Percentiles rank a stretch among this genome's conserved stretches.
Conservation (phyloP, 345 rosid species). For the Salix suchowensis region DNA sequence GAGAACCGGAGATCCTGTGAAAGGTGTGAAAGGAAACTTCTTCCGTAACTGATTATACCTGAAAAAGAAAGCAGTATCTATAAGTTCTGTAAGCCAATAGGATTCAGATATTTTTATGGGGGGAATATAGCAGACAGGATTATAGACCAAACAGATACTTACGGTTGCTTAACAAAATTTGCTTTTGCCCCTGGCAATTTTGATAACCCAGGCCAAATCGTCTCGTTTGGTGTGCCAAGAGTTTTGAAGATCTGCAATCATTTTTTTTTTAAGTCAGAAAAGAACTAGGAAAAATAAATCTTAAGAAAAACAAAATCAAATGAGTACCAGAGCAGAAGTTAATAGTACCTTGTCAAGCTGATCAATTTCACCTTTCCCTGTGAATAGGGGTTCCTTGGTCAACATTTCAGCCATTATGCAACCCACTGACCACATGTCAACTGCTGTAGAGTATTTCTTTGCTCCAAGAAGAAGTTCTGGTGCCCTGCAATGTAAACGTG, state of each 20-base stretch:
- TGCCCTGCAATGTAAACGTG: slow-evolving; percentile 48
- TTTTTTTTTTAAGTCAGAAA: neutral
- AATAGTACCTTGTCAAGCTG: slow-evolving; percentile 64
- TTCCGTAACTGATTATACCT: slow-evolving; percentile 69
- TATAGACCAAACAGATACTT: slow-evolving; percentile 17
- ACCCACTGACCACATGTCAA: slow-evolving; percentile 96
- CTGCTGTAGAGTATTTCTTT: slow-evolving; percentile 69
- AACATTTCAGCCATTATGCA: slow-evolving; percentile 91
- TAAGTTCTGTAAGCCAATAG: neutral
- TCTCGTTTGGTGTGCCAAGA: slow-evolving; percentile 78
- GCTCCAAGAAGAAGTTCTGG: slow-evolving; percentile 83
- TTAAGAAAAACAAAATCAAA: neutral
- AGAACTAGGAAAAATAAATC: neutral
- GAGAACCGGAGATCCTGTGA: slow-evolving; percentile 64
- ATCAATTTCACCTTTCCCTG: slow-evolving; percentile 64
- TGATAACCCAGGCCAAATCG: slow-evolving; percentile 68
- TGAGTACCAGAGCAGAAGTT: neutral
- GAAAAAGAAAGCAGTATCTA: slow-evolving; percentile 9
- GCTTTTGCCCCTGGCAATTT: slow-evolving; percentile 62
- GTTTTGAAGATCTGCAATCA: slow-evolving; percentile 53
- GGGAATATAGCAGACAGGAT: neutral
- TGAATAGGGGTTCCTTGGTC: slow-evolving; percentile 62
- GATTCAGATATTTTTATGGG: neutral
- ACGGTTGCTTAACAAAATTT: slow-evolving; percentile 56
- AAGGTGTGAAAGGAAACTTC: slow-evolving; percentile 74